Evolutionary conservation across 2,329 filamentous ascomycete species (phyloP), one percentile per base, ranked within the genome.

Genomic region (Helicocarpus griseus): DNA sequence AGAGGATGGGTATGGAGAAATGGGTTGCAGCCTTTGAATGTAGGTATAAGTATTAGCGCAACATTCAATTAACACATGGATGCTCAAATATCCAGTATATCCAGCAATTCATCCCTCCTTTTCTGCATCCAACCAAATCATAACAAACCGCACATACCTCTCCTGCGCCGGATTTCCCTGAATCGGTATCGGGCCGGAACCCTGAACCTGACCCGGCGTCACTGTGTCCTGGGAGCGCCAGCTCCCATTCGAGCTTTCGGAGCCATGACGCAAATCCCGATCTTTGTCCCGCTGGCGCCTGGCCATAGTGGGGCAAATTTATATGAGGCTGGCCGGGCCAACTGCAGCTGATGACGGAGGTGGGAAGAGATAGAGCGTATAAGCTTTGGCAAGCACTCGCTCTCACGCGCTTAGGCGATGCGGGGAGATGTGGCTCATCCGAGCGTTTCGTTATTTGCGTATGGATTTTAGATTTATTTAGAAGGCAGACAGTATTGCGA

Each of bases 151-250:
- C n/a, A 24, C 45, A 48, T 48, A 48, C 45, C 31, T 48, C 8
- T 39, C 35, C 35, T 39, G 22, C 8, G 17, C 45, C 13, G 19
- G n/a, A 36, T 11, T 22, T 14, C 13, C 9, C 35, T 33, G 21
- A 4, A 4, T n/a, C 9, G 33, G 22, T 28, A 4, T 31, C 6
- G 26, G 19, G 17, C 48, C 36, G 13, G 6, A 24, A 22, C 21
- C 29, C 5, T 47, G 44, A 33, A 13, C 21, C 53, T 61, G 58
- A 47, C 54, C 56, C 50, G 53, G 60, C 50, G 58, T 68, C 28
- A 72, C 58, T 2, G 68, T 72, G 47, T 70, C 68, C 49, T 72
- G 66, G 22, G 70, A 70, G 31, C 62, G 57, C 58, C 63, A 66
- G 58, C 68, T 71, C 48, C 63, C 63, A 44, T 63, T 69, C 28